A percentile compares a stretch with the other conserved stretches of the same genome.
Conservation (phyloP, 1,284 basidiomycete species). For the Waitea zeae region DNA sequence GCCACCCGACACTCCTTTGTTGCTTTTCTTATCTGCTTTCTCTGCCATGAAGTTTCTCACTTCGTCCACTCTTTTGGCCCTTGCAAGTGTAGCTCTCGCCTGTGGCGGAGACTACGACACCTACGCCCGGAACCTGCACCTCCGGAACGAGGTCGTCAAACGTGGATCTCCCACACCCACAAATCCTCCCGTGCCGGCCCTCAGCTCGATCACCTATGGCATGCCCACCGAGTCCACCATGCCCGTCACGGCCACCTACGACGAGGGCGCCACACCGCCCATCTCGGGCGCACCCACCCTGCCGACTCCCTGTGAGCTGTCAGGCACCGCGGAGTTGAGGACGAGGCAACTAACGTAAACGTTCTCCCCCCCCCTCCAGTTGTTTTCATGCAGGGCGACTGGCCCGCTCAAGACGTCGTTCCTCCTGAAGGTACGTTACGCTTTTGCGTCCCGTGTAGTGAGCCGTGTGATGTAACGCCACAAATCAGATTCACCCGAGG, state of each 20-base stretch:
- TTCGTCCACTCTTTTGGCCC: conserved; percentile 24
- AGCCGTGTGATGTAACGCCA: conserved; percentile 1
- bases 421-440: not conserved
- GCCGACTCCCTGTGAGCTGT: conserved; percentile 37
- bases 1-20: too few species aligned
- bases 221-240: conserved; percentile 41
- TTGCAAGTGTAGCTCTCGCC: conserved; percentile 19
- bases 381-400: not conserved
- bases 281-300: conserved; percentile 45
- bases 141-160: conserved; percentile 7
- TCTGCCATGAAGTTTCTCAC: conserved; percentile 26
- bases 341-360: conserved; percentile 51
- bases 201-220: conserved; percentile 48
- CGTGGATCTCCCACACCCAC: conserved; percentile 8
- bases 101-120: conserved; percentile 14
- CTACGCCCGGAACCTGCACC: conserved; percentile 10
- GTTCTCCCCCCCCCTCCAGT: conserved; percentile 10
- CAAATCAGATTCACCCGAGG: conserved; percentile 50
- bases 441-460: conserved; percentile 1
- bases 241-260: conserved; percentile 30
- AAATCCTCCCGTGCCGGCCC: conserved; percentile 26
- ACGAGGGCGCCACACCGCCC: conserved; percentile 41
- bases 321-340: conserved; percentile 49
- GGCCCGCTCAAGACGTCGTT: not conserved
- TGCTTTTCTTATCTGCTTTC: too few species aligned